A percentile compares a stretch with the other conserved stretches of the same genome.
Conservation (phyloP, 176 grass and related monocot genomes). For the Zoysia pacifica region DNA sequence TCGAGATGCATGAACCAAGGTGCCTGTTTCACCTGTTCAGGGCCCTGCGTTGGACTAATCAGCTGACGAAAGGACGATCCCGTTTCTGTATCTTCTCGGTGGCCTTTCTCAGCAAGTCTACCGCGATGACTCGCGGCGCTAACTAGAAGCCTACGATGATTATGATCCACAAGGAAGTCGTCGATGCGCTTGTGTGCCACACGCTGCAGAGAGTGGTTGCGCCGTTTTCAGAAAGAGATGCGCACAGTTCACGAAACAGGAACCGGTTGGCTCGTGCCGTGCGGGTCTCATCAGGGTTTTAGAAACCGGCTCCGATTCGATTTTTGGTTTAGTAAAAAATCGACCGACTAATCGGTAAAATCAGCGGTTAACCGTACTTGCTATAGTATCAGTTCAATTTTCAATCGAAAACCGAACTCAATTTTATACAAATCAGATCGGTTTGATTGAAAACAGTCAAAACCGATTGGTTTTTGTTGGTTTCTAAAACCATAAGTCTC, state of each 20-base stretch:
- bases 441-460: no score
- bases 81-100: neutral
- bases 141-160: neutral
- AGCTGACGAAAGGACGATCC: neutral
- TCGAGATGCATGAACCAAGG: constrained; percentile 31
- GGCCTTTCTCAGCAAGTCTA: neutral
- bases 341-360: no score
- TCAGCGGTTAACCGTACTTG: no score
- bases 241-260: no score
- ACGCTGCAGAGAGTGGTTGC: neutral
- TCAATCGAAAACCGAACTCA: no score
- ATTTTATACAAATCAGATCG: no score
- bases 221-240: neutral
- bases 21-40: neutral
- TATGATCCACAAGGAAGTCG: neutral
- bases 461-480: no score
- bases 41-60: constrained; percentile 21
- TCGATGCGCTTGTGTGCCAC: neutral
- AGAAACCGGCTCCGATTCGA: no score
- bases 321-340: no score
- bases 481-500: no score
- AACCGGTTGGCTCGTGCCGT: neutral
- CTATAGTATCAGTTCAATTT: no score
- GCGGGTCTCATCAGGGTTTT: no score
- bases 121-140: constrained; percentile 4